phyloP scores from a whole-genome alignment of 2,329 filamentous ascomycete genomes.

The Fonsecaea erecta region DNA sequence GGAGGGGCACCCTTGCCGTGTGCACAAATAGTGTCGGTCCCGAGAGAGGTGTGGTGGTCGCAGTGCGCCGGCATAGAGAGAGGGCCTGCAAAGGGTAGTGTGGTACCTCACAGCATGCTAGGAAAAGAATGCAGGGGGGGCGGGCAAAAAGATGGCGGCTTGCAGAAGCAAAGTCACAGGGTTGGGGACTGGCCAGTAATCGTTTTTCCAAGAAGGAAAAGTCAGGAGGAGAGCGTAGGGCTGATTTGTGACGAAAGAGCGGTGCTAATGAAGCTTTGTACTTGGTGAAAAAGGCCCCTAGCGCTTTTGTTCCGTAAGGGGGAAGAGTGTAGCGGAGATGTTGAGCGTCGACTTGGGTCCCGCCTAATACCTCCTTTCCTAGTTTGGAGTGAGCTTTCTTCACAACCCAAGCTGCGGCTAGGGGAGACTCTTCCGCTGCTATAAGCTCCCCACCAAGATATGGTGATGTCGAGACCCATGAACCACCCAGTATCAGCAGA shows the following conservation, averaged over 20 bases:
- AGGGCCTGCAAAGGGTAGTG: neutral
- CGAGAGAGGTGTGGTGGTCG: neutral
- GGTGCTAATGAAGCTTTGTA: slow-evolving; percentile 5
- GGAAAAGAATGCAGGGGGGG: slow-evolving; percentile 4
- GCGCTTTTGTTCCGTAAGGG: neutral
- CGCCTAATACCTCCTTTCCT: slow-evolving; percentile 7
- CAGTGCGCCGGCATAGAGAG: neutral
- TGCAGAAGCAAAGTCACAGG: slow-evolving; percentile 5
- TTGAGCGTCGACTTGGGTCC: slow-evolving; percentile 6
- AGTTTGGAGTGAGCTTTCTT: slow-evolving; percentile 15
- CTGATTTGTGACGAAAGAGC: slow-evolving; percentile 9
- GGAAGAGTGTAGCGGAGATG: neutral
- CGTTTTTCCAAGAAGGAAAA: slow-evolving; percentile 2
- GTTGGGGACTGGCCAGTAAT: neutral
- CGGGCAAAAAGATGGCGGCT: neutral
- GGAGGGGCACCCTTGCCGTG: slow-evolving; percentile 15
- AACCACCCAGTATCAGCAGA: neutral
- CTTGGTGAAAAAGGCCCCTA: neutral
- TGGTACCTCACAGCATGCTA: slow-evolving; percentile 2
- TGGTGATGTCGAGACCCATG: neutral
- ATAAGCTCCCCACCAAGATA: neutral
- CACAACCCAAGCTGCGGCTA: neutral
- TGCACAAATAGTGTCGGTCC: slow-evolving; percentile 1
- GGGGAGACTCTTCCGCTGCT: neutral
- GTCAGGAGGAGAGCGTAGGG: slow-evolving; percentile 6